Base-by-base conservation (phyloP, 345 rosid genomes). In the Nephelium lappaceum region DNA sequence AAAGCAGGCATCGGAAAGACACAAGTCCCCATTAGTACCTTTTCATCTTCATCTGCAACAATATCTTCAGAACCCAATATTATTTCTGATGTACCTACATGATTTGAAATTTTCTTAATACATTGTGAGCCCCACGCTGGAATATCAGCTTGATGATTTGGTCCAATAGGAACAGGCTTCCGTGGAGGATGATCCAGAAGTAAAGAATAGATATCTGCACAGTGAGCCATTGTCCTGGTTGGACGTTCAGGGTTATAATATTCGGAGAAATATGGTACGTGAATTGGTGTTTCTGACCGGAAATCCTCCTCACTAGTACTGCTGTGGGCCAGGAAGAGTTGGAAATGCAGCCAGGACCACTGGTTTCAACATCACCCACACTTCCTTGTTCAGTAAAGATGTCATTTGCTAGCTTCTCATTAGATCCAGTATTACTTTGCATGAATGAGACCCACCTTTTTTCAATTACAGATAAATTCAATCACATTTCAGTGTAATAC, bases 81-180 rank as follows among this genome's bases (percentile, higher is more conserved):
- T 78, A 76, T 75, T 49, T 69, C 84, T 57, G 60, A 75, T 63
- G 72, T 69, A 71, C 51, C 53, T 16, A 45, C 16, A 42, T n/a
- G 31, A 27, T 82, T 55, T n/a, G 60, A 60, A 67, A 19, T 55
- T 43, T 39, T 67, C n/a, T 65, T 57, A 24, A 62, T 12, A 19
- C 25, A 36, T 16, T 41, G 27, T 43, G 78, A 51, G n/a, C 68
- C 69, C 77, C 82, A 85, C 49, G 65, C 85, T 21, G 97, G 97
- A 74, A 95, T 76, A 67, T 76, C 80, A 14, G 88, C 98, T 75
- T 95, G 98, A 85, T 89, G 90, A 85, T 90, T 82, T 23, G 87
- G 87, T 81, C 98, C 98, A 58, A 92, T 57, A 19, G 81, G 86
- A 77, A 93, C 89, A 42, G 77, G 43, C 78, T 87, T 90, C 71